Evolutionary conservation across 1,284 basidiomycete species (phyloP).

Genomic region (Apiotrichum sp.): DNA sequence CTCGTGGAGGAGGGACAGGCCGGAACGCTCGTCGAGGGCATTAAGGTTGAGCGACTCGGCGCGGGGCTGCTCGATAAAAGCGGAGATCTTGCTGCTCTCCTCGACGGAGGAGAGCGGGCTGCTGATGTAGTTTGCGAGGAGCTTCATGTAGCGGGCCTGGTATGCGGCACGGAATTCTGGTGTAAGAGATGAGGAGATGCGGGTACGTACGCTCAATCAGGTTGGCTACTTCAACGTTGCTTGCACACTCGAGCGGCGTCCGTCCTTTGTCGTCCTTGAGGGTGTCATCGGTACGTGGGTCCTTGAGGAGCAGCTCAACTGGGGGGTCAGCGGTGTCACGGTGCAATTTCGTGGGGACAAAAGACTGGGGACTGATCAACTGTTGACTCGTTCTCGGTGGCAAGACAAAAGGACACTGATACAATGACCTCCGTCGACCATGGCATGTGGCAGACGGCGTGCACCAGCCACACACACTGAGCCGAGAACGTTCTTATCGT

Average conservation of each 20-base stretch:
- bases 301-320: slow-evolving; percentile 64
- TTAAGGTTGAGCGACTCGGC: slow-evolving; percentile 45
- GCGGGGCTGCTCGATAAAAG: slow-evolving; percentile 53
- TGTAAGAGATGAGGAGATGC: background rate
- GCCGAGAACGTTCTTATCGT: background rate
- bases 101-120: slow-evolving; percentile 51
- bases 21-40: slow-evolving; percentile 64
- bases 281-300: slow-evolving; percentile 75
- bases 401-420: no score
- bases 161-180: slow-evolving; percentile 74
- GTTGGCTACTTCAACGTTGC: slow-evolving; percentile 59
- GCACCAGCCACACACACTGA: slow-evolving; percentile 14
- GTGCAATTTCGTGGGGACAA: background rate
- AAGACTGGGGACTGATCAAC: no score
- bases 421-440: no score
- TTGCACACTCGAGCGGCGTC: slow-evolving; percentile 66
- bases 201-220: slow-evolving; percentile 62
- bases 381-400: no score
- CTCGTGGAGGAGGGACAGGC: slow-evolving; percentile 77
- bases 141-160: slow-evolving; percentile 67
- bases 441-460: no score
- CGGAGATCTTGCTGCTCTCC: slow-evolving; percentile 38
- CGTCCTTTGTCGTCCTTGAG: slow-evolving; percentile 63
- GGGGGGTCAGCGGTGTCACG: slow-evolving; percentile 6
- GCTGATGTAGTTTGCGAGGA: slow-evolving; percentile 66